Evolutionary conservation across 805 yeast genomes (phyloP), one percentile per base, ranked within the genome.

Genomic region (Priceomyces carsonii): DNA sequence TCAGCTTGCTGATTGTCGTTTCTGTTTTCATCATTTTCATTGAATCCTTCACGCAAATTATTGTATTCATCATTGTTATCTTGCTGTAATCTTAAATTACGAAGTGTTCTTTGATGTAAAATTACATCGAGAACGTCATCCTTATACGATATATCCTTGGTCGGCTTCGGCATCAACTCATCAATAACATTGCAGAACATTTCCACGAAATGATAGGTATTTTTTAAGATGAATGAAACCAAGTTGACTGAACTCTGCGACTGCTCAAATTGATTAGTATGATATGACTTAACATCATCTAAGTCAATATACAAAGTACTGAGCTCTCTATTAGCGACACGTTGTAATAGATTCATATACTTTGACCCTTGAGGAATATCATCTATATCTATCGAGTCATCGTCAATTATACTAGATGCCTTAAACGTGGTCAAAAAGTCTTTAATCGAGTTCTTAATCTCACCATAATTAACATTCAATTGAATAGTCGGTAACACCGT

Each of bases 91-190:
- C 91, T 76, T 47, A 77, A 78, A 59, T 91, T 91, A 55, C 96
- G 76, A 56, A 87, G 75, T 51, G 75, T 79, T 59, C 99, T 77
- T 67, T 93, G 98, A 54, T 87, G 90, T 46, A 90, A 70, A 38
- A 93, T 87, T 39, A 93, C 95, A 55, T 93, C 99, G 44, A 93
- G 66, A 8, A 93, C 98, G 48, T 87, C 95, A 57, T 88, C 96
- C 47, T 80, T 79, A 56, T 84, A 86, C 29, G 80, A 67, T 34
- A 91, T 71, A 41, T 85, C 90, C 32, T 73, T 78, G 2, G 93
- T 82, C n/a, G 98, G 91, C 43, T 72, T 74, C 0, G 99, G 99
- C 77, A 91, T 75, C 39, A 87, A 59, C 32, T 78, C 80, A 61
- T 93, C 99, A 28, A 87, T 77, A 10, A 80, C 81, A 32, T 69